Evolutionary conservation across 768 basidiomycete species (phyloP), one percentile per base, ranked within the genome.

Genomic region (Lepiota venenata): DNA sequence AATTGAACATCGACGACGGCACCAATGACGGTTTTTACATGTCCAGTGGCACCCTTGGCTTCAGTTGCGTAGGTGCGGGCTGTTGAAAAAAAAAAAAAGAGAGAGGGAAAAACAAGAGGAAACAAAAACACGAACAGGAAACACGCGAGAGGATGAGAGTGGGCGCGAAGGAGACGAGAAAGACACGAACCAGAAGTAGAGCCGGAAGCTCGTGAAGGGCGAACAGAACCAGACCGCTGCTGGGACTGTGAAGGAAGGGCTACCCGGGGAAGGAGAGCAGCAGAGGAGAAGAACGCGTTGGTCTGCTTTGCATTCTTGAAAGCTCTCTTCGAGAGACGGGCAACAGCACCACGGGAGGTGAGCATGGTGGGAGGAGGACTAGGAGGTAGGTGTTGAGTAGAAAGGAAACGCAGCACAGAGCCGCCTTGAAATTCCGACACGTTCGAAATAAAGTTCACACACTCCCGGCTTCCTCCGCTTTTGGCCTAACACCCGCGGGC

Each of bases 1-100:
- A 98, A 98, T 75, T 98, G 93, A 63, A 99, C 97, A 71, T 99
- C 97, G 68, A 99, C 97, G 76, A 99, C 97, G 76, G 97, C 96
- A 89, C 97, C 97, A 74, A 99, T 99, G 81, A 99, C 95, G 64
- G 93, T 95, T 82, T 98, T 97, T 68, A 98, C 91, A 43, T 82
- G 75, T 63, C 95, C 95, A 64, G 81, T 74, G 51, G 80, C 66
- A 61, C 64, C 71, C 77, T 84, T 87, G 56, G 90, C 82, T 72
- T 96, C 93, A 52, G 94, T 94, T 59, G 95, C 95, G 81, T 95
- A 96, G 47, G 85, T 75, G 69, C 94, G 94, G 59, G 80, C 87
- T 87, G 63, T 56, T 32, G 2, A 32, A 62, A 54, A 14, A 20
- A 44, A 38, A 50, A 57, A 55, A 56, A 61, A 57, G 58, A 63